These are phyloP conservation scores for Tylopilus intermedius DNA, from an alignment of 768 basidiomycete species.

Conservation along the genomic window DNA sequence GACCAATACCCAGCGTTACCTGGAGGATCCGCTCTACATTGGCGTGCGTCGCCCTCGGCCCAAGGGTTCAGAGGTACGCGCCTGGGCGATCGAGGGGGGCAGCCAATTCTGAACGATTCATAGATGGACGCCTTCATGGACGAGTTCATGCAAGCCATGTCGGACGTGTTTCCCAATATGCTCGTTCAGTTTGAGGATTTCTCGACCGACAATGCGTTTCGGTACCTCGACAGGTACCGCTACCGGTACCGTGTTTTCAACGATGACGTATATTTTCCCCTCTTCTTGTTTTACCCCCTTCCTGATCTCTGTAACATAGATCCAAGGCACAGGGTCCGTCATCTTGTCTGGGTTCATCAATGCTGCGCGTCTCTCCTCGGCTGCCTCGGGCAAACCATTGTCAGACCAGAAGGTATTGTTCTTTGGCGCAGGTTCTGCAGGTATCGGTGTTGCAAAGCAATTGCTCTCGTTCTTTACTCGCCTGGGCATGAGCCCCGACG, in stretches of 20 bases:
- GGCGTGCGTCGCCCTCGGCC: constrained; percentile 59
- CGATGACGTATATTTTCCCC: constrained; percentile 53
- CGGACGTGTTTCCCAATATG: constrained; percentile 57
- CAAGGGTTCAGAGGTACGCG: constrained; percentile 35
- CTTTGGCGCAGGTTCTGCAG: constrained; percentile 51
- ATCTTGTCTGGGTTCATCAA: constrained; percentile 72
- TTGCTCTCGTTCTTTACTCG: constrained; percentile 44
- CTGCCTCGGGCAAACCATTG: constrained; percentile 37
- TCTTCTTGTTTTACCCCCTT: not conserved
- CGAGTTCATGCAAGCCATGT: constrained; percentile 68
- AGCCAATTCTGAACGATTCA: not conserved
- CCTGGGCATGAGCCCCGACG: constrained; percentile 57
- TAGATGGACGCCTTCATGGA: constrained; percentile 74
- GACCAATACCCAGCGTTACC: constrained; percentile 62
- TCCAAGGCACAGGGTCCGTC: constrained; percentile 72
- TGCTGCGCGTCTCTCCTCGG: constrained; percentile 58
- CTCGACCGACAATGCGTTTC: constrained; percentile 74
- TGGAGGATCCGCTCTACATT: constrained; percentile 72
- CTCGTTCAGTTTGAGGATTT: constrained; percentile 78
- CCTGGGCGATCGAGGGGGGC: not conserved
- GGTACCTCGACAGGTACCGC: constrained; percentile 62
- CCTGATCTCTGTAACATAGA: constrained; percentile 30
- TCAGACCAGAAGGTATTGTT: constrained; percentile 53
- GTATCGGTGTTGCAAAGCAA: constrained; percentile 52
- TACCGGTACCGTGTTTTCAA: constrained; percentile 60